These are phyloP conservation scores for Coffea eugenioides DNA, from an alignment of 257 asterid species.

Conservation along the genomic window DNA sequence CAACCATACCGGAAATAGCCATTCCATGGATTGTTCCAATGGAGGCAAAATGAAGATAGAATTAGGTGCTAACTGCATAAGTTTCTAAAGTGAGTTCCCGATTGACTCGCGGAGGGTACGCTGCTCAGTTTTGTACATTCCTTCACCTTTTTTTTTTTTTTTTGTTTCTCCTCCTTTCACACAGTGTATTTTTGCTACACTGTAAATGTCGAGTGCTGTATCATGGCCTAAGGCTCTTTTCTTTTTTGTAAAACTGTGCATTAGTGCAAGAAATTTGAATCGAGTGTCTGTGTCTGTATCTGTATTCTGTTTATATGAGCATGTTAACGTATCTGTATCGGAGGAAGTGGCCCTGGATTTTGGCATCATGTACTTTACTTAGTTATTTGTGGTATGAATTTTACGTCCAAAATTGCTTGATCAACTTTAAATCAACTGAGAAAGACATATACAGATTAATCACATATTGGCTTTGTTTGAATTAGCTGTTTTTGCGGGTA, in stretches of 20 bases:
- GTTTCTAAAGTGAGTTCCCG: not conserved
- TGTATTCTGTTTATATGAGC: not conserved
- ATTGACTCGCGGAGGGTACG: not conserved
- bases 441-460: not conserved
- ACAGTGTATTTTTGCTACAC: not conserved
- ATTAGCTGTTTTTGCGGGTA: too few species aligned
- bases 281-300: too few species aligned
- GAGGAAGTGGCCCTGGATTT: too few species aligned
- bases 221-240: not conserved
- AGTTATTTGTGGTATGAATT: not conserved
- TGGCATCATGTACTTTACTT: too few species aligned
- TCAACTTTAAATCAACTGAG: not conserved
- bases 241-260: not conserved
- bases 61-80: not conserved
- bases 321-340: too few species aligned
- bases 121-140: not conserved
- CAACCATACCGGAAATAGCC: conserved; percentile 70
- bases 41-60: conserved; percentile 5
- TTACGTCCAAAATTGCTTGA: not conserved
- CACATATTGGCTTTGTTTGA: not conserved
- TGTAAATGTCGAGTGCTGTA: not conserved
- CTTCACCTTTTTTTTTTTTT: not conserved
- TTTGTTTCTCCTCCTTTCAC: not conserved
- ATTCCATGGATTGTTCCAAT: conserved; percentile 37
- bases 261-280: not conserved